Conservation (phyloP, 768 basidiomycete species). For the Megacollybia marginata region DNA sequence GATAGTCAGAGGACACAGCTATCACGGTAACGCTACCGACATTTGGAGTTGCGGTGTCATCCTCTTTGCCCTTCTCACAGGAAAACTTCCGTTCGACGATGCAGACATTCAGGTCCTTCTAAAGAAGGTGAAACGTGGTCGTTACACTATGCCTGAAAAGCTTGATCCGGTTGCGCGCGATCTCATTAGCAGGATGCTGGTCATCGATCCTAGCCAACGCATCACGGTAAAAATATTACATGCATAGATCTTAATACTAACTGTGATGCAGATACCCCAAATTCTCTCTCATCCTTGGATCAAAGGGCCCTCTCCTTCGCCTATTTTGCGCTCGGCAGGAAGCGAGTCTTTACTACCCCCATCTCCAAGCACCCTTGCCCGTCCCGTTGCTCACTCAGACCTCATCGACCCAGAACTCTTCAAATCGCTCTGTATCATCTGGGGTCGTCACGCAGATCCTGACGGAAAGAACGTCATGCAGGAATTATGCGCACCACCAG, state of each 20-base stretch:
- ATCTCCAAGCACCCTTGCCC: constrained; percentile 59
- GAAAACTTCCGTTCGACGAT: constrained; percentile 91
- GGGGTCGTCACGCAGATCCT: constrained; percentile 65
- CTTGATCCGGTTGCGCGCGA: constrained; percentile 82
- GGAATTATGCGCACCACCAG: constrained; percentile 65
- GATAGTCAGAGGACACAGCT: constrained; percentile 87
- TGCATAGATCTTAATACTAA: constrained; percentile 1
- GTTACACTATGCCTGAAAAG: constrained; percentile 75
- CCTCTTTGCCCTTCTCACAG: constrained; percentile 83
- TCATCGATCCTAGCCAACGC: constrained; percentile 72
- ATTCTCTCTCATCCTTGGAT: constrained; percentile 87
- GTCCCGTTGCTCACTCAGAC: constrained; percentile 58
- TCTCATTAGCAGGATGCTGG: constrained; percentile 79
- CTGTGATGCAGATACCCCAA: constrained; percentile 62
- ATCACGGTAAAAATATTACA: constrained; percentile 58
- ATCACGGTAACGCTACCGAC: constrained; percentile 85
- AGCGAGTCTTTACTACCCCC: constrained; percentile 42
- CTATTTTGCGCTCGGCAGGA: constrained; percentile 21
- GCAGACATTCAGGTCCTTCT: constrained; percentile 73
- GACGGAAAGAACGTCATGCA: constrained; percentile 44
- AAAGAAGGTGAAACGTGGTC: constrained; percentile 79
- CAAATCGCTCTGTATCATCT: constrained; percentile 73
- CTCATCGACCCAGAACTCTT: constrained; percentile 75
- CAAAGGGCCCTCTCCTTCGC: constrained; percentile 30
- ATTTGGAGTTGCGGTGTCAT: constrained; percentile 98